Percentiles rank a stretch among this genome's conserved stretches.
Conservation (phyloP, 192 early-diverging fungal genomes). For the Gorgonomyces haynaldii region DNA sequence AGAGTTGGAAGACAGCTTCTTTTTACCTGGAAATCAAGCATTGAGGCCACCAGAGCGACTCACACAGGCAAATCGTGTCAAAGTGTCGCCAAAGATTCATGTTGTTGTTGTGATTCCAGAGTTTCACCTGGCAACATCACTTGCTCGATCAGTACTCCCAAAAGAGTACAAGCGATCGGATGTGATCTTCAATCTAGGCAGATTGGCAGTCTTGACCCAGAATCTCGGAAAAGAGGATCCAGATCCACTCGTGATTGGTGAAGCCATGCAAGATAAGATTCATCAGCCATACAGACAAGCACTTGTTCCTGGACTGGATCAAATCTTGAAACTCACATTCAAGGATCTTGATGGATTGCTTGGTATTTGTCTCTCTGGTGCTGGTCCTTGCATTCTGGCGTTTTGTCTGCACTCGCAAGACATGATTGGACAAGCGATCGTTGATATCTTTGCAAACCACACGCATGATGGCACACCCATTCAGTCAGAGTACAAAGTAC, state of each 20-base stretch:
- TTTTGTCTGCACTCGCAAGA: slow-evolving; percentile 80
- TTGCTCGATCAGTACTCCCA: slow-evolving; percentile 82
- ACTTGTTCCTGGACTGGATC: slow-evolving; percentile 84
- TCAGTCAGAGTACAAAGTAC: too few relatives aligned
- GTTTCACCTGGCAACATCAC: slow-evolving; percentile 86
- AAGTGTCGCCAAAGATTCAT: slow-evolving; percentile 15
- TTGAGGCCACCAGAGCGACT: slow-evolving; percentile 7
- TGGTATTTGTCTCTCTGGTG: slow-evolving; percentile 88
- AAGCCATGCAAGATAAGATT: slow-evolving; percentile 92
- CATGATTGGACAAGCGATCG: slow-evolving; percentile 55
- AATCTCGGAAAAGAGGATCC: slow-evolving; percentile 51
- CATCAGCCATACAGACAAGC: slow-evolving; percentile 93
- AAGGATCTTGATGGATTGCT: slow-evolving; percentile 53
- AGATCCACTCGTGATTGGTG: slow-evolving; percentile 60
- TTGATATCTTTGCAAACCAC: neutral
- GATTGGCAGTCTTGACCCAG: slow-evolving; percentile 80
- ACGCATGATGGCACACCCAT: too few relatives aligned
- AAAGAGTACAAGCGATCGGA: slow-evolving; percentile 62
- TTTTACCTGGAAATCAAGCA: neutral
- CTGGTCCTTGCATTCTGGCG: slow-evolving; percentile 91
- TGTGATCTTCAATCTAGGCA: slow-evolving; percentile 91
- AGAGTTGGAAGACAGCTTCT: neutral
- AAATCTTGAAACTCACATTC: slow-evolving; percentile 68
- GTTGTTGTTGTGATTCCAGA: slow-evolving; percentile 52
- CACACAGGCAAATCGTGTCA: slow-evolving; percentile 5